Evolutionary conservation across 495 filamentous ascomycete genomes (phyloP).

Genomic region (Margaritispora aquatica): DNA sequence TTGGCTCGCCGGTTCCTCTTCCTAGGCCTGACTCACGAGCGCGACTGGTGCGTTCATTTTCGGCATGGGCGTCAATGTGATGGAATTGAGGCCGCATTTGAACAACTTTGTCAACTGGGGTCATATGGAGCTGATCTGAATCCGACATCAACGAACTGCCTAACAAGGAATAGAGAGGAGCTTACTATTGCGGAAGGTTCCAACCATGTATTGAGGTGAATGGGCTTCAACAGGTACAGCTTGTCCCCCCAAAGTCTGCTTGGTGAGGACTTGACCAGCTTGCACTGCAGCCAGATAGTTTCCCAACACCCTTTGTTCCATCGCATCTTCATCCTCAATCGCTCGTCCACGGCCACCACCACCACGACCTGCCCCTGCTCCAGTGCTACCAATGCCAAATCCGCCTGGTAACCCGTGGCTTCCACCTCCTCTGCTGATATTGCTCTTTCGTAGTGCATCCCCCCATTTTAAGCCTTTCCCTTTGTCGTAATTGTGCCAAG

Average conservation of each 20-base stretch:
- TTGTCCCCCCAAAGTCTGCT: slow-evolving; percentile 62
- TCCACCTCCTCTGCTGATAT: slow-evolving; percentile 46
- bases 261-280: slow-evolving; percentile 45
- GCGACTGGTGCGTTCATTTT: slow-evolving; percentile 35
- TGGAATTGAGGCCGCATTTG: slow-evolving; percentile 71
- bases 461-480: slow-evolving; percentile 60
- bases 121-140: slow-evolving; percentile 64
- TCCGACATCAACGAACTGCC: not conserved
- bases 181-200: slow-evolving; percentile 59
- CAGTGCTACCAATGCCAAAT: slow-evolving; percentile 43
- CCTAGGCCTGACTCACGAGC: slow-evolving; percentile 34
- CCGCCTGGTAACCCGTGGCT: slow-evolving; percentile 54
- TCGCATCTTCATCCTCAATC: slow-evolving; percentile 31
- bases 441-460: slow-evolving; percentile 54
- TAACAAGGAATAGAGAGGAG: not conserved
- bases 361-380: slow-evolving; percentile 28
- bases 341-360: slow-evolving; percentile 31
- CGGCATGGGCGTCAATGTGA: slow-evolving; percentile 64
- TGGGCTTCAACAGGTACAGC: slow-evolving; percentile 50
- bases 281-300: slow-evolving; percentile 43
- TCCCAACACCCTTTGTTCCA: slow-evolving; percentile 32
- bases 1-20: slow-evolving; percentile 43
- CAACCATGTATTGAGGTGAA: slow-evolving; percentile 66
- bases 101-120: slow-evolving; percentile 58
- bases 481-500: slow-evolving; percentile 55